A percentile compares a stretch with the other conserved stretches of the same genome.
Evolutionary conservation across 148 eudicot genomes (phyloP).

Genomic region (Talinum fruticosum): DNA sequence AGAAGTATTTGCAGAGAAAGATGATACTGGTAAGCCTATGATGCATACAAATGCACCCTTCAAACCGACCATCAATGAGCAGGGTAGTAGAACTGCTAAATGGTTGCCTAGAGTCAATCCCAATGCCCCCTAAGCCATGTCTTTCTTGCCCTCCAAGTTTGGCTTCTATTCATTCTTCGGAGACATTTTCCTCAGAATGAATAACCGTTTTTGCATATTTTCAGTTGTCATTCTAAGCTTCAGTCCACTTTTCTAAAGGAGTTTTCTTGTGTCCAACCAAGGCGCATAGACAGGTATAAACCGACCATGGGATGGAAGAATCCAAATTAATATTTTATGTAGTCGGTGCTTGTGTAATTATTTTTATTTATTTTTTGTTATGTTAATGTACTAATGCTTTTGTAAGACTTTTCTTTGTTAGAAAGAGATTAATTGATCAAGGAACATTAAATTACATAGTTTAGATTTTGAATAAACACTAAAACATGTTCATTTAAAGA

Average conservation of each 20-base stretch:
- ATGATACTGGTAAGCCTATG: background rate
- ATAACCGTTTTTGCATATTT: background rate
- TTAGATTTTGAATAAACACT: too few species aligned
- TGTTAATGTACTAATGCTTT: too few species aligned
- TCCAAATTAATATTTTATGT: background rate
- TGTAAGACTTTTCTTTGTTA: too few species aligned
- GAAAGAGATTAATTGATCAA: background rate
- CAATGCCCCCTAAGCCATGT: background rate
- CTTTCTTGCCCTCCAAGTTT: background rate
- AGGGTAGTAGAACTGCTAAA: background rate
- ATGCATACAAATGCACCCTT: background rate
- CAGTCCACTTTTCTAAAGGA: background rate
- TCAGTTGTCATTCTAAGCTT: background rate
- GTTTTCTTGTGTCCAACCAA: background rate
- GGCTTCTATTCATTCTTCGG: background rate
- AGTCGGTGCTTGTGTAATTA: background rate
- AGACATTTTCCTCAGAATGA: background rate
- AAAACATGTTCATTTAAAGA: too few species aligned
- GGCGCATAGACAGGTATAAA: background rate
- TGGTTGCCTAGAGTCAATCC: background rate
- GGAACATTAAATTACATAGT: too few species aligned
- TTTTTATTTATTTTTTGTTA: too few species aligned
- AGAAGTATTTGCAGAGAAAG: background rate
- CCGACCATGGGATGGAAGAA: background rate
- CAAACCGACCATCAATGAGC: constrained; percentile 5